Base-by-base conservation (phyloP, 192 early-diverging fungal genomes). In the Mortierella hygrophila region DNA sequence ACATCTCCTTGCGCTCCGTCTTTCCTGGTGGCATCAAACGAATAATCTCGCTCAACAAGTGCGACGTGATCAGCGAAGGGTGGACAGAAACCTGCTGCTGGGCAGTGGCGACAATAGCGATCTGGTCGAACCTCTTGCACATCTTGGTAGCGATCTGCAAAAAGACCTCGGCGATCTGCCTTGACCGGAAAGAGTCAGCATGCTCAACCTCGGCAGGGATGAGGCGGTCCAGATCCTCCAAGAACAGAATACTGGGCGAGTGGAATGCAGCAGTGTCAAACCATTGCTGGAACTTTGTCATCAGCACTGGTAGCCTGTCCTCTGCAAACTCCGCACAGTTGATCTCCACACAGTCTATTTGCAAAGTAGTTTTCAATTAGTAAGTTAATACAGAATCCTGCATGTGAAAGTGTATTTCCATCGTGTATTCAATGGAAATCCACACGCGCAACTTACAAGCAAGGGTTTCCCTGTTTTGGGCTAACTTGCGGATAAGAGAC, bases 191-290 rank as follows among this genome's bases (percentile, higher is more conserved):
- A 1, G 93, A 93, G 71, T 94, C 94, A 2, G 93, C 90, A 75
- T 96, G 92, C 74, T 95, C 95, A 26, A 95, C 91, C 78, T 94
- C 94, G 0, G 94, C 93, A 15, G 94, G 94, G 35, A 94, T 90
- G 41, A 97, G 78, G 18, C 91, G 85, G 82, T 97, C 96, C 46
- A 97, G 77, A 75, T 96, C 93, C 72, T 97, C 96, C 63, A 96
- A 91, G 32, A 96, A 88, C 15, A 97, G 69, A 21, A 96, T 87
- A 55, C 91, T 92, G n/a, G 96, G 96, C 7, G 91, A 83, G 60
- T 93, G 93, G 91, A 92, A 95, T 21, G 91, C 90, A n/a, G 93
- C 93, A 35, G 92, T 89, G 63, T 93, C 88, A 79, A 95, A 92
- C 83, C 91, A 91, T 63, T 91, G 78, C 80, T 91, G 89, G 13